Base-by-base conservation (phyloP, 2,329 filamentous ascomycete species). In the Blastomyces silverae region DNA sequence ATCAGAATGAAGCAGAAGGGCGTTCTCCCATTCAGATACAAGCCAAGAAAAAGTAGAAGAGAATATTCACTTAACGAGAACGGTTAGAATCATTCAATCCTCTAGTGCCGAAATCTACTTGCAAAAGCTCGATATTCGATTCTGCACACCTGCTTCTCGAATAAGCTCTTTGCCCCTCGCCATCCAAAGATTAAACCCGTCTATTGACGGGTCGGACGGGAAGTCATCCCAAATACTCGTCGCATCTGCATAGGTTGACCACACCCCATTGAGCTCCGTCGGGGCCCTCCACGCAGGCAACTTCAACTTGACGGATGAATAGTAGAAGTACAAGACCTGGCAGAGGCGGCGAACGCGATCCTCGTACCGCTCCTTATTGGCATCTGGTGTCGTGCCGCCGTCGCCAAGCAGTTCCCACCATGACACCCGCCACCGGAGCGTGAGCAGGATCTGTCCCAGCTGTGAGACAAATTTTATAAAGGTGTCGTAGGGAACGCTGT, bases 251-350 rank as follows among this genome's bases (percentile, higher is more conserved):
- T 80, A 80, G 5, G 71, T 73, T 11, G 76, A 79, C 73, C 73
- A 77, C 11, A 76, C 71, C 6, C 76, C 78, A 66, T 78, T 77
- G 31, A 76, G 74, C 17, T 74, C 73, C 62, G 56, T 73, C 4
- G 73, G 66, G 1, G 69, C 70, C 3, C 71, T 75, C 76, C 77
- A 79, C 0, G 77, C 75, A 0, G 75, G 77, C 20, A 79, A 68
- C 65, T 79, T 79, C 20, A 77, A 76, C 46, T 77, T 69, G 2
- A 79, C 75, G 61, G 74, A 77, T 28, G 77, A 80, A 66, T 79
- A 80, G 69, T 80, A 80, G 55, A 80, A 79, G 65, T 80, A 80
- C 8, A 81, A 73, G 53, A 79, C 77, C 56, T 77, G 71, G 69
- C 78, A 79, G 17, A 80, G 73, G 25, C 75, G 68, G 48, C 76